Conservation (phyloP, 306 rosid genomes). For the Herpetospermum pedunculosum region DNA sequence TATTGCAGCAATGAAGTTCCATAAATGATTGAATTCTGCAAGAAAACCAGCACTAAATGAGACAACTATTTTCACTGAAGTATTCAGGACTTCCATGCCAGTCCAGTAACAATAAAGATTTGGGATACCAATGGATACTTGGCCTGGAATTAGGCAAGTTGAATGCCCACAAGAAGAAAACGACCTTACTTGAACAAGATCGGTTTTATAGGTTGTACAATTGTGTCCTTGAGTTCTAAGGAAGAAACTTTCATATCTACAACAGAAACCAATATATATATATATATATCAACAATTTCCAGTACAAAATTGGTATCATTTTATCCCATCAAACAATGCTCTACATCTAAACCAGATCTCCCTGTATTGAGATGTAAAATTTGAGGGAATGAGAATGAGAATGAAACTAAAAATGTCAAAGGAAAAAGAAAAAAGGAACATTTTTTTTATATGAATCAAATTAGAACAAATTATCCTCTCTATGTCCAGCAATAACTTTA, state of each 20-base stretch:
- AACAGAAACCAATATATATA: slow-evolving; percentile 20
- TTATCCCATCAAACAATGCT: slow-evolving; percentile 20
- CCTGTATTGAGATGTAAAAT: slow-evolving; percentile 12
- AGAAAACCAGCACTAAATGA: background rate
- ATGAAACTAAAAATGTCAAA: background rate
- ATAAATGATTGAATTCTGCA: background rate
- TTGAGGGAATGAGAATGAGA: background rate
- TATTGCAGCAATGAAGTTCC: background rate
- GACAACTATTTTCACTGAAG: background rate
- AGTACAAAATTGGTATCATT: slow-evolving; percentile 15
- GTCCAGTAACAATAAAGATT: background rate
- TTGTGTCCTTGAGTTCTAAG: too few species aligned
- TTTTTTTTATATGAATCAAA: background rate
- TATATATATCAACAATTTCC: slow-evolving; percentile 31
- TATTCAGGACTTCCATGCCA: background rate
- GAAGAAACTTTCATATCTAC: slow-evolving; percentile 22
- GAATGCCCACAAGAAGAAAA: too few species aligned
- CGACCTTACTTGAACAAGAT: too few species aligned
- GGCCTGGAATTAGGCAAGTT: background rate
- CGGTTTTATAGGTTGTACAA: too few species aligned
- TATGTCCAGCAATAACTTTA: slow-evolving; percentile 38
- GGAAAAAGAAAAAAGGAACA: background rate
- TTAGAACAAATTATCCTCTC: slow-evolving; percentile 30
- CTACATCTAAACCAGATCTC: slow-evolving; percentile 22
- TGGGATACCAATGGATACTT: background rate